Percentiles rank a stretch among this genome's conserved stretches.
Conservation (phyloP, 495 filamentous ascomycete genomes). For the Penicillium bovifimosum region DNA sequence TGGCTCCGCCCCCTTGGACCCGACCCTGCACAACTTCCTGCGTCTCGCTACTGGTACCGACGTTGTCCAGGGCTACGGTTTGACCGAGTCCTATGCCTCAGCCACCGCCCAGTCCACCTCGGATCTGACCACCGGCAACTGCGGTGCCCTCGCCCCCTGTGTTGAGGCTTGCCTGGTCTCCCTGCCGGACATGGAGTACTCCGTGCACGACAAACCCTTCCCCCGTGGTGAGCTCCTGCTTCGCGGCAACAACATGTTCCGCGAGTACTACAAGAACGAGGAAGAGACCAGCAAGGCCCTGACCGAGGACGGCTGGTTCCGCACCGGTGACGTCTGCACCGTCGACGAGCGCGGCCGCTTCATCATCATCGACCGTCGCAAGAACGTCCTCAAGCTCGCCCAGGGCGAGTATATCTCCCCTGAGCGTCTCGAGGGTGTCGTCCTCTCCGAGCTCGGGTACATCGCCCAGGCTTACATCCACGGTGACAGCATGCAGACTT, state of each 20-base stretch:
- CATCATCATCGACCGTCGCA: conserved; percentile 89
- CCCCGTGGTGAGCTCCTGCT: conserved; percentile 88
- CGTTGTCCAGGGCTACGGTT: conserved; percentile 85
- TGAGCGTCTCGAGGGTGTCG: conserved; percentile 92
- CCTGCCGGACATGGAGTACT: conserved; percentile 94
- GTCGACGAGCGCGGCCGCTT: conserved; percentile 84
- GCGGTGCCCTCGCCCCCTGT: conserved; percentile 61
- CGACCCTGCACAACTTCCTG: conserved; percentile 80
- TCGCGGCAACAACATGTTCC: conserved; percentile 71
- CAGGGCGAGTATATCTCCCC: conserved; percentile 98
- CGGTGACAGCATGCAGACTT: conserved; percentile 79
- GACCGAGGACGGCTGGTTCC: conserved; percentile 91
- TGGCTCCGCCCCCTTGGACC: conserved; percentile 88
- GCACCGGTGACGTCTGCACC: conserved; percentile 83
- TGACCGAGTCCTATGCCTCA: conserved; percentile 92
- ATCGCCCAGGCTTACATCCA: conserved; percentile 83
- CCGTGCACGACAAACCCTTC: conserved; percentile 82
- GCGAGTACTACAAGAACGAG: conserved; percentile 80
- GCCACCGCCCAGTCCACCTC: conserved; percentile 58
- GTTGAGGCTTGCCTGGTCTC: conserved; percentile 78
- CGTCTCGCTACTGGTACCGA: conserved; percentile 74
- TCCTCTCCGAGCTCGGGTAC: conserved; percentile 71
- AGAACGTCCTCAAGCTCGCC: conserved; percentile 96
- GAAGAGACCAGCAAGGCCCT: conserved; percentile 80
- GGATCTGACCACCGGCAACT: conserved; percentile 76